Conservation (phyloP, 371 early-diverging fungal genomes). For the Syncephalastrum racemosum region DNA sequence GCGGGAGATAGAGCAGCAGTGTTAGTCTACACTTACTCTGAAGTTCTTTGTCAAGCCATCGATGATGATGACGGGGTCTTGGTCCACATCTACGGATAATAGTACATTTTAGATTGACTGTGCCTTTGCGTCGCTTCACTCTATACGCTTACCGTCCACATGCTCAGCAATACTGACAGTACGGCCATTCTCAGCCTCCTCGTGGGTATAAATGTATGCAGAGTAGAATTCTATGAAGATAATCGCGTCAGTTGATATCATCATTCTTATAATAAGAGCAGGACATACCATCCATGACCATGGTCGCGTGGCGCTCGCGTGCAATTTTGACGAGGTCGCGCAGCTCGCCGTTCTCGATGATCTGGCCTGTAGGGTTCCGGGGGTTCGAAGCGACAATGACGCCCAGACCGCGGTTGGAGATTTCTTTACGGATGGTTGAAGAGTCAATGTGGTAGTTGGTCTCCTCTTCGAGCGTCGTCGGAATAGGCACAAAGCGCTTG, state of each 20-base stretch:
- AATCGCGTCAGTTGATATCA: constrained; percentile 1
- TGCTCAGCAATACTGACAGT: constrained; percentile 42
- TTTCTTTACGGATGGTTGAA: constrained; percentile 38
- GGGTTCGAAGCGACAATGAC: constrained; percentile 50
- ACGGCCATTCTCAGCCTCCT: constrained; percentile 33
- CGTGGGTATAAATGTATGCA: constrained; percentile 46
- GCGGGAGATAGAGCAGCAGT: neutral
- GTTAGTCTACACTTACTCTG: constrained; percentile 22
- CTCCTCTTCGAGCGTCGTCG: constrained; percentile 47
- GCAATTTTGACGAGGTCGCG: constrained; percentile 36
- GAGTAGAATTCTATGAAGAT: constrained; percentile 41
- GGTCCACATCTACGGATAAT: constrained; percentile 35
- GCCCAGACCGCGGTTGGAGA: constrained; percentile 42
- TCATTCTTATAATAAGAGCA: neutral
- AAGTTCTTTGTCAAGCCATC: constrained; percentile 50
- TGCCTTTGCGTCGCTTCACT: neutral
- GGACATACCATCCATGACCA: constrained; percentile 41
- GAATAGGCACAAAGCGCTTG: constrained; percentile 54
- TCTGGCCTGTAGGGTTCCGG: constrained; percentile 49
- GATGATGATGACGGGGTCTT: constrained; percentile 46
- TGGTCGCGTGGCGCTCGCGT: constrained; percentile 36
- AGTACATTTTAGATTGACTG: neutral
- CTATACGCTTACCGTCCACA: constrained; percentile 27
- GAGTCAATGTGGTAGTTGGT: constrained; percentile 43
- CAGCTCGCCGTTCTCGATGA: constrained; percentile 44